phyloP scores from a whole-genome alignment of 768 basidiomycete species.

The Russula virescens region DNA sequence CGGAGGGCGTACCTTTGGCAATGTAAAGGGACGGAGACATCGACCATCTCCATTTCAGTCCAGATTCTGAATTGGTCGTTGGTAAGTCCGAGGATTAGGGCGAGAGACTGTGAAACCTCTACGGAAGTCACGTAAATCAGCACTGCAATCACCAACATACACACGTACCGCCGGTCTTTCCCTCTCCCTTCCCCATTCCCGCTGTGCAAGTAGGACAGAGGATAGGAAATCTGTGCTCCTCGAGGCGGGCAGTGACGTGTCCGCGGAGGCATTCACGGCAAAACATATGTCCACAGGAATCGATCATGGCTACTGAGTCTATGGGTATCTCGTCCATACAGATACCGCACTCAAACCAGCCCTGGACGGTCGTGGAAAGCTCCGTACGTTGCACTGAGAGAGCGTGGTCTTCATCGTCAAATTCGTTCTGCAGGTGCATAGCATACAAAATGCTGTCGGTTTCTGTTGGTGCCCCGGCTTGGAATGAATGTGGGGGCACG shows the following conservation, averaged over 20 bases:
- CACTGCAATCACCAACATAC: not conserved
- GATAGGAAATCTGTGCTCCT: slow-evolving; percentile 52
- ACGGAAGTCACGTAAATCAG: not conserved
- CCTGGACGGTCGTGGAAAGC: slow-evolving; percentile 31
- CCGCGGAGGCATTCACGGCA: slow-evolving; percentile 48
- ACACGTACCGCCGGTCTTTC: slow-evolving; percentile 33
- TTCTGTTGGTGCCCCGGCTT: no score
- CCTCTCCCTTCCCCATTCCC: slow-evolving; percentile 23
- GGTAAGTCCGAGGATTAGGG: slow-evolving; percentile 42
- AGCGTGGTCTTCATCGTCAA: slow-evolving; percentile 37
- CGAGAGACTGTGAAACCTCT: slow-evolving; percentile 39
- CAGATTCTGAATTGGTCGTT: slow-evolving; percentile 38
- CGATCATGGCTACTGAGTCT: slow-evolving; percentile 39
- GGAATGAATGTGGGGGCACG: no score
- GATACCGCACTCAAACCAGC: slow-evolving; percentile 46
- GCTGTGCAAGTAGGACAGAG: slow-evolving; percentile 52
- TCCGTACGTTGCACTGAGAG: slow-evolving; percentile 34
- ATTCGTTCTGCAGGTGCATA: slow-evolving; percentile 33
- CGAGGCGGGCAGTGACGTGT: slow-evolving; percentile 42
- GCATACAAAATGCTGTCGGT: slow-evolving; percentile 22
- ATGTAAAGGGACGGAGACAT: slow-evolving; percentile 39
- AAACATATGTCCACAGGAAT: slow-evolving; percentile 44
- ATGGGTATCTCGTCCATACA: slow-evolving; percentile 47
- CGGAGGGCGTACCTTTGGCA: slow-evolving; percentile 41
- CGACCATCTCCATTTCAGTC: slow-evolving; percentile 43